Evolutionary conservation across 345 rosid genomes (phyloP), one percentile per base, ranked within the genome.

Genomic region (Litchi chinensis): DNA sequence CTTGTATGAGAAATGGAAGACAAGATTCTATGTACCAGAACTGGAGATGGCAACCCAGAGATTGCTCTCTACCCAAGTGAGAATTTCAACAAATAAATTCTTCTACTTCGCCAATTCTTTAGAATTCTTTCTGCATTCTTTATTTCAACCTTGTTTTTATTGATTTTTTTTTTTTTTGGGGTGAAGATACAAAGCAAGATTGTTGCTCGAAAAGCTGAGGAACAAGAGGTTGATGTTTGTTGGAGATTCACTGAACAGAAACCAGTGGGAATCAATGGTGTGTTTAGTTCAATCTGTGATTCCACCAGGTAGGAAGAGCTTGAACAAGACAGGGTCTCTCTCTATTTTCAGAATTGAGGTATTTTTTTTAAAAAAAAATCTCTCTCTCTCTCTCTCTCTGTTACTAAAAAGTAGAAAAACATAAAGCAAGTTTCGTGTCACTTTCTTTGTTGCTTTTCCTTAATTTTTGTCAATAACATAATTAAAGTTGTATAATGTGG

Each of bases 201-300:
- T 88, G 80, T 76, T 97, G 80, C 86, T 97, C 19, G 89, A 92
- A 80, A 97, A 92, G 81, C 88, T 97, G 62, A 91, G 95, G 89
- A 94, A 96, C 88, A 96, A 93, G 89, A 91, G 99, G 79, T 80
- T 96, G 3, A 93, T 96, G 99, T 96, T 92, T 78, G 95, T 96
- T 62, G 99, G 99, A 76, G 99, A 97, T 83, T 97, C 99, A 10
- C 62, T 97, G 76, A 97, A 97, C 80, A 84, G 99, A 67, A 97
- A 97, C 66, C 99, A 96, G 69, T 96, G 99, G 99, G 99, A 94
- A 85, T 96, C 99, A 64, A 90, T 97, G 99, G 72, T 94, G 80
- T 97, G 99, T 82, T 82, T 97, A 88, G 93, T 86, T 86, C 95
- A 97, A 84, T 93, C 99, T 40, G 93, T 78, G 44, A n/a, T 85